Evolutionary conservation across 1,139 yeast species (phyloP).

Genomic region (Pneumocystis oryctolagi): DNA sequence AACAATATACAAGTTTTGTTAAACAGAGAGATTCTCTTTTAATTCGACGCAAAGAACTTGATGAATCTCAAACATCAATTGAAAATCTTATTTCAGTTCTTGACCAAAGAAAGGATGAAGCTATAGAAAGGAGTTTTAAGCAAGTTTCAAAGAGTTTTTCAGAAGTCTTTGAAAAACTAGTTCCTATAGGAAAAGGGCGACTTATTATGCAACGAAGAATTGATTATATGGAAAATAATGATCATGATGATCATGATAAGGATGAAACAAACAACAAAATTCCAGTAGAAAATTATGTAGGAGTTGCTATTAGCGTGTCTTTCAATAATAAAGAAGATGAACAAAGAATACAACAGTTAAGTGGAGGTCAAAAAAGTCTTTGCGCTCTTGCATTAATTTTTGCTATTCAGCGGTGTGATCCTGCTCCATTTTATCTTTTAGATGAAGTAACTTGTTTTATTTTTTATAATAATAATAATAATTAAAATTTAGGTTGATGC

Average conservation of each 20-base stretch:
- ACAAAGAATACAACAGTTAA: constrained; percentile 73
- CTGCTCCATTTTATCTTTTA: constrained; percentile 89
- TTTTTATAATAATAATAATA: not conserved
- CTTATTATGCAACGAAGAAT: constrained; percentile 43
- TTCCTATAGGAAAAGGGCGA: constrained; percentile 69
- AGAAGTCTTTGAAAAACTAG: constrained; percentile 61
- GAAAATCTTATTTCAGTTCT: constrained; percentile 56
- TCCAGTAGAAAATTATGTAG: constrained; percentile 49
- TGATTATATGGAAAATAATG: constrained; percentile 18
- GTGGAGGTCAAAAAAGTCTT: constrained; percentile 92
- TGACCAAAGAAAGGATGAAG: constrained; percentile 67
- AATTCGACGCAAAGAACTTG: constrained; percentile 53
- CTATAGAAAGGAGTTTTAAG: constrained; percentile 63
- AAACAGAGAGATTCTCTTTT: constrained; percentile 55
- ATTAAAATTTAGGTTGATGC: constrained; percentile 63
- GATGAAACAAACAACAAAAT: constrained; percentile 17
- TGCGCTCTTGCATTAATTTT: constrained; percentile 88
- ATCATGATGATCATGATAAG: constrained; percentile 19
- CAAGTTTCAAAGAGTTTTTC: constrained; percentile 62
- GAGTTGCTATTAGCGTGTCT: constrained; percentile 78
- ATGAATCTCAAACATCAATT: constrained; percentile 56
- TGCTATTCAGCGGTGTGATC: constrained; percentile 89
- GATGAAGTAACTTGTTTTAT: not conserved
- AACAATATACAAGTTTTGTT: constrained; percentile 62
- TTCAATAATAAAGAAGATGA: constrained; percentile 79